A percentile compares a stretch with the other conserved stretches of the same genome.
Conservation (phyloP, 2,329 filamentous ascomycete species). For the Cladosporium sp. region DNA sequence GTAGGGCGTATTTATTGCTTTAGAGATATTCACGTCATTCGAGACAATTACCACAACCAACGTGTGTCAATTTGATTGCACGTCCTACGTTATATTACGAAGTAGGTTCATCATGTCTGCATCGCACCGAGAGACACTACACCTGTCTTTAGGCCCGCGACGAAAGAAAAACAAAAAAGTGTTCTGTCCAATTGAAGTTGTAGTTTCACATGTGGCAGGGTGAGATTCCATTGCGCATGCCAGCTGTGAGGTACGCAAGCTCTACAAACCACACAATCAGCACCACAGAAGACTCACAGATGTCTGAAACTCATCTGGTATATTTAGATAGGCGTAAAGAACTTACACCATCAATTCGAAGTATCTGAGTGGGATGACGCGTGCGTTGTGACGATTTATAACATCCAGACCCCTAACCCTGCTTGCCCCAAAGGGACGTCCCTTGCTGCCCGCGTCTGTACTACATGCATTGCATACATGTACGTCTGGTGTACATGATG, state of each 20-base stretch:
- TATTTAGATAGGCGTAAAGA: not conserved
- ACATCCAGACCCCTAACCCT: not conserved
- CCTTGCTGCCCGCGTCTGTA: not conserved
- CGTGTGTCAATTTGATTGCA: too few species aligned
- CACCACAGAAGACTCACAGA: not conserved
- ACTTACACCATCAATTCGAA: not conserved
- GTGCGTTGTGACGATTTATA: not conserved
- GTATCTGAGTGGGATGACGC: accelerated
- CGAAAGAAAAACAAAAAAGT: too few species aligned
- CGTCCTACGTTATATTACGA: too few species aligned
- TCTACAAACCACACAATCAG: not conserved
- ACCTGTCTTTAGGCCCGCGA: too few species aligned
- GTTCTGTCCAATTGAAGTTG: too few species aligned
- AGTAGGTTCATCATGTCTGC: too few species aligned
- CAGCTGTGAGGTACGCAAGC: not conserved
- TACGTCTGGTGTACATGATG: too few species aligned
- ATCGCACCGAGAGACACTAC: not conserved
- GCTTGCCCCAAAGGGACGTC: not conserved
- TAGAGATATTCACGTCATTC: not conserved
- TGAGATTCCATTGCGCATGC: not conserved
- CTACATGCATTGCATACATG: not conserved
- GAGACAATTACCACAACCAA: not conserved
- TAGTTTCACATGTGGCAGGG: not conserved
- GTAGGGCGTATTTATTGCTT: not conserved
- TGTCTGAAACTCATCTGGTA: not conserved